Conservation (phyloP, 345 rosid species). For the Noccaea bulbosa region DNA sequence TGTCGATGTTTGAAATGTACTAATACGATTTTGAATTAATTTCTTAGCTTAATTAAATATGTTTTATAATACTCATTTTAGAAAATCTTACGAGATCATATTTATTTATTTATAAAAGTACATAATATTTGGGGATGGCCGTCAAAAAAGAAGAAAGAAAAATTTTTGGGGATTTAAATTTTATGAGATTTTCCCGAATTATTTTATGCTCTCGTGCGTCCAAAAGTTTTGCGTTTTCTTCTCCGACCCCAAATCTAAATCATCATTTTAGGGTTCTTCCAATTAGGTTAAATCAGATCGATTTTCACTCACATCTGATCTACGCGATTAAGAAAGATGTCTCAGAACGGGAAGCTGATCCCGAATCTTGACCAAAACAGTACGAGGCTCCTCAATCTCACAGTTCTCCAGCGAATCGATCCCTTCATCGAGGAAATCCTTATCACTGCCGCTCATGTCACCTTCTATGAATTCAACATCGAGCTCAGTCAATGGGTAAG, state of each 20-base stretch:
- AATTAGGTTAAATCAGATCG: constrained; percentile 23
- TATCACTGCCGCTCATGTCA: constrained; percentile 94
- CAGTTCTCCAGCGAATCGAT: constrained; percentile 91
- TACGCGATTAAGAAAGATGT: constrained; percentile 45
- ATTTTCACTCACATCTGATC: neutral
- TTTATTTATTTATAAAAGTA: too few relatives aligned
- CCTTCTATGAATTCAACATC: constrained; percentile 91
- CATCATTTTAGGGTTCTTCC: constrained; percentile 40
- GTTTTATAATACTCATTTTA: too few relatives aligned
- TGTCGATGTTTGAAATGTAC: too few relatives aligned
- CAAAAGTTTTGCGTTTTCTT: constrained; percentile 16
- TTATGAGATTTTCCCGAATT: too few relatives aligned
- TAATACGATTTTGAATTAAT: too few relatives aligned
- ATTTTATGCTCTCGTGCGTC: neutral
- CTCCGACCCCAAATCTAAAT: constrained; percentile 38
- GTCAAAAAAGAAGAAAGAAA: too few relatives aligned
- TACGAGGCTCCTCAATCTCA: constrained; percentile 85
- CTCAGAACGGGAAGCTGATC: constrained; percentile 86
- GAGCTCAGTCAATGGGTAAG: constrained; percentile 86
- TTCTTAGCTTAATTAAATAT: too few relatives aligned
- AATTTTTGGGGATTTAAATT: too few relatives aligned
- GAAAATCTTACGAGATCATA: too few relatives aligned
- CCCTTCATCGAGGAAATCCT: constrained; percentile 87
- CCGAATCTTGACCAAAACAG: constrained; percentile 89
- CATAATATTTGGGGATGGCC: too few relatives aligned